phyloP scores from a whole-genome alignment of 176 grass and related monocot genomes.

The Aechmea fasciata region DNA sequence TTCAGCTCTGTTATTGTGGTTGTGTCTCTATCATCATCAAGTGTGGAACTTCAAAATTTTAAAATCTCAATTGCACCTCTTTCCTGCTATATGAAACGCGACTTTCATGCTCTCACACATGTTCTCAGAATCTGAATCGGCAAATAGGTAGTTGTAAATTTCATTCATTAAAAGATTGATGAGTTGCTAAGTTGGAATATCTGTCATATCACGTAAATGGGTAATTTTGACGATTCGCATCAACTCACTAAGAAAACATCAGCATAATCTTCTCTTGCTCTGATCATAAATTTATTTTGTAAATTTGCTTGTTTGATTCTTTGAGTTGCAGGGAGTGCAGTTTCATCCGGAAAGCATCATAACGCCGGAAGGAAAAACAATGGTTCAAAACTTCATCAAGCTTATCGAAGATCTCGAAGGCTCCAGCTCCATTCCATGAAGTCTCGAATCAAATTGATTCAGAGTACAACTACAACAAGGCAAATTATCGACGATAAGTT shows the following conservation, averaged over 20 bases:
- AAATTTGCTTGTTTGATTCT: constrained; percentile 1
- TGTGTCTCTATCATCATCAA: not conserved
- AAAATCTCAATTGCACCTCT: too few relatives aligned
- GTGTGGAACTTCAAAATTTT: too few relatives aligned
- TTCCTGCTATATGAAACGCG: too few relatives aligned
- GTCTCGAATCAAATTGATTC: not conserved
- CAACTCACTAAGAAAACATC: too few relatives aligned
- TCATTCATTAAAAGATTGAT: too few relatives aligned
- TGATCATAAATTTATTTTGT: not conserved
- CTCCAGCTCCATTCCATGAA: constrained; percentile 24
- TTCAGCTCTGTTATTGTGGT: not conserved
- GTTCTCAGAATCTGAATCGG: too few relatives aligned
- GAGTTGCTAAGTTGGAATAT: too few relatives aligned
- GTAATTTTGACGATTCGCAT: too few relatives aligned
- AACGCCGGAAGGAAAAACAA: constrained; percentile 32
- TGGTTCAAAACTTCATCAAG: constrained; percentile 38
- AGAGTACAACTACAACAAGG: not conserved
- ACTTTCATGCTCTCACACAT: too few relatives aligned
- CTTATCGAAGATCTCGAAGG: constrained; percentile 31
- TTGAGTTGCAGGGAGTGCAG: constrained; percentile 32
- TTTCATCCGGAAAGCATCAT: constrained; percentile 58
- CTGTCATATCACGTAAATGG: too few relatives aligned
- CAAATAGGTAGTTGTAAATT: too few relatives aligned
- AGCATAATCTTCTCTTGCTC: too few relatives aligned
- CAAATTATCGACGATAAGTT: not conserved